Evolutionary conservation across 371 early-diverging fungal species (phyloP), one percentile per base, ranked within the genome.

Genomic region (Nosema granulosis): DNA sequence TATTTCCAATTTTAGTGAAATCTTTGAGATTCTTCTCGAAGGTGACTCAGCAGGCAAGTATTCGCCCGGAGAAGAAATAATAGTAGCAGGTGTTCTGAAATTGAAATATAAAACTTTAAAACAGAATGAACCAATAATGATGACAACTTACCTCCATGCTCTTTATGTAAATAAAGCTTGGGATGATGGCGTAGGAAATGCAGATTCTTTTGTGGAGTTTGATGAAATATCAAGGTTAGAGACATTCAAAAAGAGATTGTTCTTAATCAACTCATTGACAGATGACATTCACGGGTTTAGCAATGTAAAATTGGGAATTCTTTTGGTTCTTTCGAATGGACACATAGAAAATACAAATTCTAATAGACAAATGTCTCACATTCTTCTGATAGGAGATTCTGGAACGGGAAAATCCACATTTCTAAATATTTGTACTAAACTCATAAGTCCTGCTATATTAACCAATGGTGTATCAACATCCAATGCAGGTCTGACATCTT

Each of bases 401-500:
- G 84, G 84, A 50, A 80, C 80, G 6, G 86, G 84, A 38, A 85
- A 85, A 54, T 72, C 79, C 0, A 79, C 81, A 20, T 61, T 85
- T 16, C 73, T 85, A 34, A 74, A 68, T 28, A 67, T 71, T 56
- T 70, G 74, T 24, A 34, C 81, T 11, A 76, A 72, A 35, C 70
- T 81, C 22, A 59, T 74, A 54, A 34, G 70, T 16, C 86, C 82
- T 18, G 24, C 84, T 13, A 75, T 85, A 2, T 49, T 66, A 1
- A 74, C 75, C 6, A 85, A 80, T 72, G 86, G 86, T 13, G 67
- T 68, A 1, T 81, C 83, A 24, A 84, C 84, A 32, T 50, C 78
- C 26, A 81, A 84, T 31, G 86, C 86, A 28, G 86, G 86, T 0
- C 78, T 85, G 6, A 85, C 86, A 9, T 79, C 81, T 6, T 85